Percentiles rank a stretch among this genome's conserved stretches.
These are phyloP conservation scores for Kuraishia cidri DNA, from an alignment of 805 yeast genomes.

Conservation along the genomic window DNA sequence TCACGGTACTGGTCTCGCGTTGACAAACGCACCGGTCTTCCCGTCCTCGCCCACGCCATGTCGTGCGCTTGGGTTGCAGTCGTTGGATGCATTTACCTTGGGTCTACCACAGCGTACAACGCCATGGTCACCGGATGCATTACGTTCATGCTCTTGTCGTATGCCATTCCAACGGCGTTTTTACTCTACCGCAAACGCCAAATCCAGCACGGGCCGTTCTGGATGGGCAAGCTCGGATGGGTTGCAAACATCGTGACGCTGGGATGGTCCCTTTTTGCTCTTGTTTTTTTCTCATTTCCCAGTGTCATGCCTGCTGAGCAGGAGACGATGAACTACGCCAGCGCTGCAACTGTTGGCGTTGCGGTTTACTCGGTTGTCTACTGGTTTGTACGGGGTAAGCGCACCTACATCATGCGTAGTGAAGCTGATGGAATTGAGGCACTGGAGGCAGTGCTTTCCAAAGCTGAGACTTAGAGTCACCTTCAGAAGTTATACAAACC, in stretches of 20 bases:
- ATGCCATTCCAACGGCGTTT: constrained; percentile 44
- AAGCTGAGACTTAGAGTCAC: too few species aligned
- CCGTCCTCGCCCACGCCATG: constrained; percentile 50
- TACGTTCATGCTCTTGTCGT: constrained; percentile 47
- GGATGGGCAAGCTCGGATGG: constrained; percentile 50
- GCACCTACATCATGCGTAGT: constrained; percentile 8
- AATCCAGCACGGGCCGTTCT: constrained; percentile 57
- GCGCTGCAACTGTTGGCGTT: constrained; percentile 44
- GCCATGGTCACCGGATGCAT: constrained; percentile 57
- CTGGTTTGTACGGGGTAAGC: constrained; percentile 37
- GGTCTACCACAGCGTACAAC: constrained; percentile 59
- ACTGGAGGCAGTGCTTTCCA: too few species aligned
- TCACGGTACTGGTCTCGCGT: constrained; percentile 42
- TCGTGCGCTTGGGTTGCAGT: constrained; percentile 43
- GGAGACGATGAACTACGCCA: constrained; percentile 60
- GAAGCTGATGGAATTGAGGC: too few species aligned
- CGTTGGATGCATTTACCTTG: constrained; percentile 55
- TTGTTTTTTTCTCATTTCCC: constrained; percentile 60
- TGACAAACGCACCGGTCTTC: constrained; percentile 38
- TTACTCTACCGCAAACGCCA: constrained; percentile 39
- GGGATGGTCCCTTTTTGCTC: constrained; percentile 49
- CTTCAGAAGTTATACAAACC: too few species aligned
- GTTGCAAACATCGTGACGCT: constrained; percentile 40
- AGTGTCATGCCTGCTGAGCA: constrained; percentile 50
- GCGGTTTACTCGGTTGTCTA: constrained; percentile 33